Evolutionary conservation across 2,329 filamentous ascomycete genomes (phyloP).

Genomic region (Penicillium sp.): DNA sequence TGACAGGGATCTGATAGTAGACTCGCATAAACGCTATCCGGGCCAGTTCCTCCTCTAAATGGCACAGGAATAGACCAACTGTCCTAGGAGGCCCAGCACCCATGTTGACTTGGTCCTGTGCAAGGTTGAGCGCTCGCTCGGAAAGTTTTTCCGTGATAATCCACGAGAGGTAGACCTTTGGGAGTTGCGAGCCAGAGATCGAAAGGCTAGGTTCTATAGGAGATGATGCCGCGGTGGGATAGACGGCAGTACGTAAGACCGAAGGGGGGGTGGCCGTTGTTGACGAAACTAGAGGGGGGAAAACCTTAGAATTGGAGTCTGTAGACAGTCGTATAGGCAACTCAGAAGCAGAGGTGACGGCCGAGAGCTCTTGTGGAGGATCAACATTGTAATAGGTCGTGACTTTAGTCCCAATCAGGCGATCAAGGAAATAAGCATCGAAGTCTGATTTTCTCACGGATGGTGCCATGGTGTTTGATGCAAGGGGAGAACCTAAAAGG

Average conservation of each 20-base stretch:
- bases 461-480: background rate
- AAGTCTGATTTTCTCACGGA: background rate
- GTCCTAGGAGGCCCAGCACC: slow-evolving; percentile 13
- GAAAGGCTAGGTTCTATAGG: background rate
- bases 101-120: slow-evolving; percentile 14
- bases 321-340: background rate
- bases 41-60: slow-evolving; percentile 11
- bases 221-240: background rate
- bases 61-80: slow-evolving; percentile 23
- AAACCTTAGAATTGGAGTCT: background rate
- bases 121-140: slow-evolving; percentile 13
- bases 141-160: slow-evolving; percentile 18
- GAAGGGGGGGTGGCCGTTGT: background rate
- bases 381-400: background rate
- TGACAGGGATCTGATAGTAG: background rate
- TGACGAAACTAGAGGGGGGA: background rate
- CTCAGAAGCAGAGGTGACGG: background rate
- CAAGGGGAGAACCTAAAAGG: background rate
- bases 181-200: background rate
- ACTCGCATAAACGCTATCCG: slow-evolving; percentile 7
- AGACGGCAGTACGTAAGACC: background rate
- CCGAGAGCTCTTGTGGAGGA: background rate
- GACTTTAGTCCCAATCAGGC: background rate
- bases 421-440: background rate
- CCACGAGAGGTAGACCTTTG: slow-evolving; percentile 12